Evolutionary conservation across 352 stramenopile species (phyloP).

Genomic region (Globisporangium perplexum): DNA sequence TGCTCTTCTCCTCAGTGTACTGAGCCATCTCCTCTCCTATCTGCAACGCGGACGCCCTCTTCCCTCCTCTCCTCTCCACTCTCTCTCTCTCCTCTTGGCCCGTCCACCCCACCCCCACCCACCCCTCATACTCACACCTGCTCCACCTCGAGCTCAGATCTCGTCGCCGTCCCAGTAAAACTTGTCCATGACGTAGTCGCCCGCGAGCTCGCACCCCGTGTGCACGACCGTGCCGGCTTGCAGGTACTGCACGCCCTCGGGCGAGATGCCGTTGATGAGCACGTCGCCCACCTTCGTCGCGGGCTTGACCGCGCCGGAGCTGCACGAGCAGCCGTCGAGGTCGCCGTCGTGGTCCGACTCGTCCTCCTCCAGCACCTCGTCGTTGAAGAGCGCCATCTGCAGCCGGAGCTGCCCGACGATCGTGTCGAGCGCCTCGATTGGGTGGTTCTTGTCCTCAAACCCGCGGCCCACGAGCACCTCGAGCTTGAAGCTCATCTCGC

Average conservation of each 20-base stretch:
- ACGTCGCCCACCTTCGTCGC: slow-evolving; percentile 71
- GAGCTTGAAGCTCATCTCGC: slow-evolving; percentile 58
- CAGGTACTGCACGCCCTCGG: slow-evolving; percentile 64
- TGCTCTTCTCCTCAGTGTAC: too few relatives aligned
- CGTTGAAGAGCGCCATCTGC: slow-evolving; percentile 73
- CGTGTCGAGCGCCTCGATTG: slow-evolving; percentile 66
- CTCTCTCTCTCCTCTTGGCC: background rate
- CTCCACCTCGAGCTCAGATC: slow-evolving; percentile 5
- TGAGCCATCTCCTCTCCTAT: background rate
- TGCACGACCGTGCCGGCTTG: slow-evolving; percentile 58
- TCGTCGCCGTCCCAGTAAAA: slow-evolving; percentile 58
- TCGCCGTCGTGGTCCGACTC: slow-evolving; percentile 44
- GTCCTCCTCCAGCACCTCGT: slow-evolving; percentile 66
- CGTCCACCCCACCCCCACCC: background rate
- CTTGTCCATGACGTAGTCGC: slow-evolving; percentile 77
- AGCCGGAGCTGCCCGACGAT: slow-evolving; percentile 71
- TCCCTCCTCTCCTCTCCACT: background rate
- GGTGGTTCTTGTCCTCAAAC: slow-evolving; percentile 71
- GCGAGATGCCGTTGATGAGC: slow-evolving; percentile 66
- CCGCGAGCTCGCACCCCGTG: slow-evolving; percentile 55
- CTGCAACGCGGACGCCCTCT: background rate
- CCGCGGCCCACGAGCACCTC: slow-evolving; percentile 57
- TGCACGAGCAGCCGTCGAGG: slow-evolving; percentile 56
- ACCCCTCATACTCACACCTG: too few relatives aligned
- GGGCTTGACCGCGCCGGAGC: slow-evolving; percentile 28